These are phyloP conservation scores for Nakazawaea holstii DNA, from an alignment of 805 yeast genomes.

Conservation along the genomic window DNA sequence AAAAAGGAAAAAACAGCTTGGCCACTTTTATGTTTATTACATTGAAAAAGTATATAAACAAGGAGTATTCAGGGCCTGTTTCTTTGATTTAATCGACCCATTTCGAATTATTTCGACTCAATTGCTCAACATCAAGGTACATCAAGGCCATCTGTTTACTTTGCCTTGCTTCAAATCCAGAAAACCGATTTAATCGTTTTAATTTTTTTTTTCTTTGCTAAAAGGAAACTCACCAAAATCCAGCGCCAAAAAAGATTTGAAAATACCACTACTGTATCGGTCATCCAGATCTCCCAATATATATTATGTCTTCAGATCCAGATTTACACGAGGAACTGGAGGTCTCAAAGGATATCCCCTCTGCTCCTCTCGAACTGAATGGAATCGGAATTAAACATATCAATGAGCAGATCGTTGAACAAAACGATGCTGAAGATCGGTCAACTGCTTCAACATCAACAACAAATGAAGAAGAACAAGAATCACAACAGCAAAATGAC, in stretches of 20 bases:
- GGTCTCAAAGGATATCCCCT: not conserved
- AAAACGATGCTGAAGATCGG: not conserved
- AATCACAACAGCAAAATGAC: not conserved
- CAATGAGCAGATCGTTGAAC: not conserved
- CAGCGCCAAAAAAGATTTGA: not conserved
- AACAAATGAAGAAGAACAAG: constrained; percentile 3
- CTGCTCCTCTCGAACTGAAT: not conserved
- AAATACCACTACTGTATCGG: not conserved
- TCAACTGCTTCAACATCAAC: not conserved
- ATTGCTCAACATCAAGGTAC: not conserved
- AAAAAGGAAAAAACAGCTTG: not conserved
- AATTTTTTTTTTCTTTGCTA: not conserved
- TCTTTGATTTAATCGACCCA: no score
- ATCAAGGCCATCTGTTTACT: no score
- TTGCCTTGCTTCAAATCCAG: no score
- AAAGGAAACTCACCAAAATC: not conserved
- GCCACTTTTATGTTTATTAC: not conserved
- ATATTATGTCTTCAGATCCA: constrained; percentile 1
- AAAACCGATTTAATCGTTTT: not conserved
- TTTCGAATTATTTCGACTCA: not conserved
- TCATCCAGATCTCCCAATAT: not conserved
- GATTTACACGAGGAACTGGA: not conserved
- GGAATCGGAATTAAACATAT: not conserved
- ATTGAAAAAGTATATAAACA: no score
- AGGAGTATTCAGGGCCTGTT: no score